Base-by-base conservation (phyloP, 2,329 filamentous ascomycete species). In the Diaporthe capsici region DNA sequence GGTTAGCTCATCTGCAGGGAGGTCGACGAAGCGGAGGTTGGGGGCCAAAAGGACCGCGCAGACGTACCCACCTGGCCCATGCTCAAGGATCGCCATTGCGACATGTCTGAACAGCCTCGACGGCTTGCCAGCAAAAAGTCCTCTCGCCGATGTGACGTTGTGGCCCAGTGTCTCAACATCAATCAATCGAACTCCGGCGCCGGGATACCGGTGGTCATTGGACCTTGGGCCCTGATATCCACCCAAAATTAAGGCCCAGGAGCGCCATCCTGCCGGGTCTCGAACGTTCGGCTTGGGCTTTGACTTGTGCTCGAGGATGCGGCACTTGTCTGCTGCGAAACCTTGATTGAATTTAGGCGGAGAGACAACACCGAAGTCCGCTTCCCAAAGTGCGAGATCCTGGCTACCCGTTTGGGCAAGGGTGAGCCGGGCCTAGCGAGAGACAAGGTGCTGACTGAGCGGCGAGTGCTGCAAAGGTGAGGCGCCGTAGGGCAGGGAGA, bases 381-480 rank as follows among this genome's bases (percentile, higher is more conserved):
- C 28, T 9, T 37, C 44, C 31, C 63, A 68, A 25, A 51, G 28
- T n/a, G 44, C 47, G 31, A 53, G 31, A 68, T 53, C 47, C 65
- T 53, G 10, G 47, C 34, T 68, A 53, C 65, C 65, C 31, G 47
- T 68, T 68, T 39, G 31, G 20, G 31, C 42, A 63, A 53, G 44
- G 57, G 13, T 57, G 39, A 44, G 37, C 75, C 28, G 47, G 71
- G 47, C 58, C 72, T 71, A 72, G 68, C 72, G 42, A 68, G 55
- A 57, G 49, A 75, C 73, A 76, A 75, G 75, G 75, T 76, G 75
- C 73, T 76, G 75, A 76, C 75, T 68, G 68, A 75, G 61, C 74
- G n/a, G 74, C 57, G 37, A 31, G 51, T 44, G 31, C 71, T 67
- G 55, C 44, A 44, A 31, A 72, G 47, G 68, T 37, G 57, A 67